Evolutionary conservation across 2,329 filamentous ascomycete genomes (phyloP).

Genomic region (Daldinia eschscholtzii): DNA sequence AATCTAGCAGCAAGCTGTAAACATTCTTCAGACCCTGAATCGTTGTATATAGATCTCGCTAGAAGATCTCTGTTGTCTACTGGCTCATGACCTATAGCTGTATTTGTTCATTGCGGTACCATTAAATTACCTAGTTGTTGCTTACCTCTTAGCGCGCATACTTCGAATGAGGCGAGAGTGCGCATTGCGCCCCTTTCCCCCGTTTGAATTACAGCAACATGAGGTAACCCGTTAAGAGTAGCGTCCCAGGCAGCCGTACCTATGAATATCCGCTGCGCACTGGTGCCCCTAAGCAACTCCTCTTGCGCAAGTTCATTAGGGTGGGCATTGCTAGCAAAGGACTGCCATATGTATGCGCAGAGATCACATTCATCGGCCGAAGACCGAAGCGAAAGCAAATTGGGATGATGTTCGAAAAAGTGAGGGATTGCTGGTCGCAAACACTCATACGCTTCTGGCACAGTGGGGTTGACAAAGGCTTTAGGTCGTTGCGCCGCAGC

Average conservation of each 20-base stretch:
- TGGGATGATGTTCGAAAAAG: constrained; percentile 28
- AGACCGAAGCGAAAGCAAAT: constrained; percentile 19
- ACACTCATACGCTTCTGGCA: constrained; percentile 16
- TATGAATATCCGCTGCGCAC: constrained; percentile 18
- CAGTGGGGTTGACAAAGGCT: constrained; percentile 17
- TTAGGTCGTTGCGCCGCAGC: constrained; percentile 17
- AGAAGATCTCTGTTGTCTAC: constrained; percentile 15
- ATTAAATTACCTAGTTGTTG: background rate
- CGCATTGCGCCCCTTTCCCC: constrained; percentile 15
- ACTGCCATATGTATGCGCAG: constrained; percentile 26
- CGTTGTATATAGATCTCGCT: constrained; percentile 23
- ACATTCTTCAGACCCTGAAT: constrained; percentile 23
- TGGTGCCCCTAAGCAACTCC: constrained; percentile 2
- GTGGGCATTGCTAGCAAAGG: constrained; percentile 16
- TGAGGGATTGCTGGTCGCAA: constrained; percentile 25
- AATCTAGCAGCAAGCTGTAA: constrained; percentile 18
- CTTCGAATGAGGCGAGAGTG: constrained; percentile 22
- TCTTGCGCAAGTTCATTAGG: constrained; percentile 18
- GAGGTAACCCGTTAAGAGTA: constrained; percentile 22
- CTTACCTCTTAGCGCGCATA: constrained; percentile 27
- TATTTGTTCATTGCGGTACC: constrained; percentile 3
- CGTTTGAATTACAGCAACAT: constrained; percentile 15
- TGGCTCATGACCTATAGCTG: constrained; percentile 21
- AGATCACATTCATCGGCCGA: constrained; percentile 13
- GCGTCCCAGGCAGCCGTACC: constrained; percentile 21